phyloP scores from a whole-genome alignment of 83 land plant species.

The Thuja plicata region DNA sequence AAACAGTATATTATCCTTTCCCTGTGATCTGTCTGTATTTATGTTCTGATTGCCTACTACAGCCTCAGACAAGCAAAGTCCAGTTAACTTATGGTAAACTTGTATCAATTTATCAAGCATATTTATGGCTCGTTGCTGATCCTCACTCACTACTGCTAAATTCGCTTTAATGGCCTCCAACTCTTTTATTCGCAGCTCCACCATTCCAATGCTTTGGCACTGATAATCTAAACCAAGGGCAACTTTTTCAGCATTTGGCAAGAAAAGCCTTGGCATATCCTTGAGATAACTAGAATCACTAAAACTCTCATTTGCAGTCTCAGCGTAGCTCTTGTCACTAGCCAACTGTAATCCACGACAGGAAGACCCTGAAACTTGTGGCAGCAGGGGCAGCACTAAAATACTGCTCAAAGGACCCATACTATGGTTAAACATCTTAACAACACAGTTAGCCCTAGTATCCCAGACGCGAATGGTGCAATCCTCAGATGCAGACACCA shows the following conservation, averaged over 20 bases:
- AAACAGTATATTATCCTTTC: background rate
- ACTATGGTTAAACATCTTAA: slow-evolving; percentile 6
- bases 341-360: background rate
- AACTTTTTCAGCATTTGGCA: background rate
- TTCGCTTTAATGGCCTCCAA: too few relatives aligned
- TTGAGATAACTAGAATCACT: background rate
- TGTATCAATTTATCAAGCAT: background rate
- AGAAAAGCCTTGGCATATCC: background rate
- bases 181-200: too few relatives aligned
- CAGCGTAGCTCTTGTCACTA: background rate
- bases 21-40: background rate
- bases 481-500: slow-evolving; percentile 40
- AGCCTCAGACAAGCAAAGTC: slow-evolving; percentile 1
- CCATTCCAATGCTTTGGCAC: too few relatives aligned
- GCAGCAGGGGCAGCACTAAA: slow-evolving; percentile 9
- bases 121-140: too few relatives aligned
- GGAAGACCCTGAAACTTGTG: background rate
- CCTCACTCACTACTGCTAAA: too few relatives aligned
- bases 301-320: background rate
- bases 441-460: slow-evolving; percentile 5
- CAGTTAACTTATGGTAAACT: background rate
- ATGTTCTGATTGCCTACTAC: background rate
- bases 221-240: too few relatives aligned
- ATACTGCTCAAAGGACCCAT: slow-evolving; percentile 20
- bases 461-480: slow-evolving; percentile 29